Base-by-base conservation (phyloP, 768 basidiomycete species). In the Pulveroboletus sp. region DNA sequence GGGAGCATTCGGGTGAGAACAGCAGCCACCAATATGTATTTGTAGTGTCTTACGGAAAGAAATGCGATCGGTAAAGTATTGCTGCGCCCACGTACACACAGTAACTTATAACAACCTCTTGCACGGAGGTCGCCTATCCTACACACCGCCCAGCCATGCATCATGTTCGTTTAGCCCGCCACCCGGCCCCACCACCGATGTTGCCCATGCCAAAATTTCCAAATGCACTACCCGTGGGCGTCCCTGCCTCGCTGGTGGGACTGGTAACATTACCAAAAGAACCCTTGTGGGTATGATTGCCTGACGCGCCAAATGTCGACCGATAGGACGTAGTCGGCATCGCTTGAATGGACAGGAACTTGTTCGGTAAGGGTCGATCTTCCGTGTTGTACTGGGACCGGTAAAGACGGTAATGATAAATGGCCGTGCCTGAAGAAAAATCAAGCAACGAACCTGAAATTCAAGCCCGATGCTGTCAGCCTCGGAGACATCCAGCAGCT, bases 391-490 rank as follows among this genome's bases (percentile, higher is more conserved):
- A 92, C 87, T 91, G 59, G 9, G 31, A 10, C 39, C 14, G 32
- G 12, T 15, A 27, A 35, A 17, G 15, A 38, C 4, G 26, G 14
- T n/a, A 5, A 33, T 44, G 21, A 41, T 42, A 24, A 46, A 47
- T 17, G 17, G 40, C 38, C 21, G 36, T 43, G 35, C 31, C 46
- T 33, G 15, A 33, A 6, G 15, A 31, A 45, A 47, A 38, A 7
- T 6, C 36, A 52, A 49, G 40, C 2, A 6, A 63, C 78, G 32
- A 50, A 91, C 90, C 78, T 94, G 90, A 73, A 93, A 94, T 67
- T 95, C 91, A 14, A 94, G 77, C 8, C 89, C 88, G 55, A 94
- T 87, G 36, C 81, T 79, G 62, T 92, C 89, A 31, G 82, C 80
- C 65, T 94, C 89, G 7, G 85, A 86, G 21, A 95, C 72, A 58